Percentiles rank a stretch among this genome's conserved stretches.
Conservation (phyloP, 352 stramenopile genomes). For the Pythium coloratum region DNA sequence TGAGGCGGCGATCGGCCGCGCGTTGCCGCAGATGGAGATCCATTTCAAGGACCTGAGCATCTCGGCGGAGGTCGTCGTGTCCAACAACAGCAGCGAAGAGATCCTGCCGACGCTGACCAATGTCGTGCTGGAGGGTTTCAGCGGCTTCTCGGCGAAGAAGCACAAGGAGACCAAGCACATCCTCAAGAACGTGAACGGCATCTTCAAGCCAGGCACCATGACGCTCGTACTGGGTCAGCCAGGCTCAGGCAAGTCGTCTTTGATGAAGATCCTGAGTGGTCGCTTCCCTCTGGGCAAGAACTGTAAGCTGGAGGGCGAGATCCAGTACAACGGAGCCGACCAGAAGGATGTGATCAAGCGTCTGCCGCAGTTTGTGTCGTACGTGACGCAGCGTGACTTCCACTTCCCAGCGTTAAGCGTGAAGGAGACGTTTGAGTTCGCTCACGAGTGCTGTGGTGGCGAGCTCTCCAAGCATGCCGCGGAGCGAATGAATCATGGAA, state of each 20-base stretch:
- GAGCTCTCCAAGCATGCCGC: constrained; percentile 17
- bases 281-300: too few relatives aligned
- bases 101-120: too few relatives aligned
- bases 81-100: constrained; percentile 15
- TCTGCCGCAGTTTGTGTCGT: constrained; percentile 18
- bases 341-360: constrained; percentile 8
- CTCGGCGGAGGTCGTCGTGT: constrained; percentile 23
- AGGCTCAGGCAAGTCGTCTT: too few relatives aligned
- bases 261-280: too few relatives aligned
- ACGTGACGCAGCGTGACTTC: constrained; percentile 25
- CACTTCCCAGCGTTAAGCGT: too few relatives aligned
- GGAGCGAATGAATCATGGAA: background rate
- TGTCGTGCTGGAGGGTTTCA: too few relatives aligned
- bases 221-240: constrained; percentile 8
- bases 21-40: constrained; percentile 29
- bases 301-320: constrained; percentile 9
- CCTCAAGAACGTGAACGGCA: constrained; percentile 25
- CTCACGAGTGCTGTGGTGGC: constrained; percentile 25
- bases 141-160: too few relatives aligned
- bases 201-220: constrained; percentile 27
- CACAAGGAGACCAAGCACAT: too few relatives aligned
- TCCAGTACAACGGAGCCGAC: constrained; percentile 19
- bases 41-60: constrained; percentile 35
- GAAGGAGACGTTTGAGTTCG: constrained; percentile 29
- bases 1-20: constrained; percentile 11